A percentile compares a stretch with the other conserved stretches of the same genome.
Evolutionary conservation across 306 rosid genomes (phyloP).

Genomic region (Vachellia collinsii): DNA sequence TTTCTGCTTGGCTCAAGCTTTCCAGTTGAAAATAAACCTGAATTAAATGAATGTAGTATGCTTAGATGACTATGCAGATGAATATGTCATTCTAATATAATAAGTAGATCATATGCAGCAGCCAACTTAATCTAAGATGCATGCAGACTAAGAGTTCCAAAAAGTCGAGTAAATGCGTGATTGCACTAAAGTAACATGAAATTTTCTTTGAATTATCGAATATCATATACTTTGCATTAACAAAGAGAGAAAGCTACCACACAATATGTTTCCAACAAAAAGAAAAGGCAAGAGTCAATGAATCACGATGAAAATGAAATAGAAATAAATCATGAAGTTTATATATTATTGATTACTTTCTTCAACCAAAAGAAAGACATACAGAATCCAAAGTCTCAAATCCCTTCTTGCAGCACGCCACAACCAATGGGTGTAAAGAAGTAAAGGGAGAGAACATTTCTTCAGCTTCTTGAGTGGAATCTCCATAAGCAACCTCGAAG

Average conservation of each 20-base stretch:
- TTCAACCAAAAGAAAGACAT: conserved; percentile 46
- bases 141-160: conserved; percentile 9
- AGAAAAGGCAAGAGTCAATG: conserved; percentile 12
- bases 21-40: conserved; percentile 98
- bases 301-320: not conserved
- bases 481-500: conserved; percentile 70
- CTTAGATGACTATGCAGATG: conserved; percentile 37
- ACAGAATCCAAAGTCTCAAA: conserved; percentile 91
- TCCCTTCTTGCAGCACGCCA: conserved; percentile 87
- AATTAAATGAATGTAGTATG: conserved; percentile 20
- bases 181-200: conserved; percentile 8
- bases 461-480: conserved; percentile 56
- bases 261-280: conserved; percentile 14
- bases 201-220: not conserved
- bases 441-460: conserved; percentile 91
- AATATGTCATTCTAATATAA: conserved; percentile 13
- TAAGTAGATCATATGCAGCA: not conserved
- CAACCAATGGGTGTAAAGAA: conserved; percentile 79
- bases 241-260: conserved; percentile 2
- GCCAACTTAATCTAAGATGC: conserved; percentile 27
- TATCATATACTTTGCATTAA: not conserved
- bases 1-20: conserved; percentile 69
- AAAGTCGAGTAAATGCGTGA: conserved; percentile 12
- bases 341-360: conserved; percentile 31
- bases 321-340: not conserved